A percentile compares a stretch with the other conserved stretches of the same genome.
Conservation (phyloP, 768 basidiomycete genomes). For the Rhodosporidiobolus sp. region DNA sequence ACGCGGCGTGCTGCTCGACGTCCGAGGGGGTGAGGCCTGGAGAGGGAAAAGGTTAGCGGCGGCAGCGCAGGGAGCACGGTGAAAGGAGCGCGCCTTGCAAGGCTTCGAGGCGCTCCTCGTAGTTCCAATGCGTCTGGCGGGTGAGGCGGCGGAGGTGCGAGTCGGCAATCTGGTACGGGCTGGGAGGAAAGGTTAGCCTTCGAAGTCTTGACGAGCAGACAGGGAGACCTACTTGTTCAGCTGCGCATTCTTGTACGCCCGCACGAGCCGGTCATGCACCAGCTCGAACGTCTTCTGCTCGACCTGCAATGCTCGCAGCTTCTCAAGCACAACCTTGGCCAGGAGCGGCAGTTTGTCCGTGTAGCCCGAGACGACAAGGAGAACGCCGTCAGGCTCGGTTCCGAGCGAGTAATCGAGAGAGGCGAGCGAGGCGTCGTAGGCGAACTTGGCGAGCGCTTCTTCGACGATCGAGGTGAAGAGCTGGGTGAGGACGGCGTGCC, state of each 20-base stretch:
- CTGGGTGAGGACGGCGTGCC: constrained; percentile 69
- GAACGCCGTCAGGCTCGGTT: constrained; percentile 61
- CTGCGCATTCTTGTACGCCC: constrained; percentile 81
- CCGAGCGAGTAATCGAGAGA: constrained; percentile 70
- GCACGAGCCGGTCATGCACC: constrained; percentile 77
- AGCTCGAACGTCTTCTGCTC: constrained; percentile 68
- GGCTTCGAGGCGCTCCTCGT: constrained; percentile 74
- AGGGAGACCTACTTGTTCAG: constrained; percentile 58
- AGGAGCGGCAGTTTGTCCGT: constrained; percentile 82
- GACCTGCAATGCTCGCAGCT: constrained; percentile 62
- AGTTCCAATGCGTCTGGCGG: constrained; percentile 69
- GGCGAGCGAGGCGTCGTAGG: constrained; percentile 87
- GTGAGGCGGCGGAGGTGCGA: constrained; percentile 71
- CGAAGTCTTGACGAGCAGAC: neutral
- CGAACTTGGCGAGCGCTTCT: constrained; percentile 81
- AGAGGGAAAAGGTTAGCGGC: too few species aligned
- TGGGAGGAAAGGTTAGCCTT: constrained; percentile 63
- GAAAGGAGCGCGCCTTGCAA: constrained; percentile 59
- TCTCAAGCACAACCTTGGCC: constrained; percentile 66
- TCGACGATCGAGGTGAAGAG: constrained; percentile 78
- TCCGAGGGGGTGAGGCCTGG: constrained; percentile 61
- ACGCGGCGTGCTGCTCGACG: constrained; percentile 60
- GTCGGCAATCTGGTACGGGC: constrained; percentile 70
- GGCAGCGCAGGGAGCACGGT: too few species aligned
- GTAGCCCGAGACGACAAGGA: constrained; percentile 71